Evolutionary conservation across 495 filamentous ascomycete genomes (phyloP), one percentile per base, ranked within the genome.

Genomic region (Rusavskia elegans): DNA sequence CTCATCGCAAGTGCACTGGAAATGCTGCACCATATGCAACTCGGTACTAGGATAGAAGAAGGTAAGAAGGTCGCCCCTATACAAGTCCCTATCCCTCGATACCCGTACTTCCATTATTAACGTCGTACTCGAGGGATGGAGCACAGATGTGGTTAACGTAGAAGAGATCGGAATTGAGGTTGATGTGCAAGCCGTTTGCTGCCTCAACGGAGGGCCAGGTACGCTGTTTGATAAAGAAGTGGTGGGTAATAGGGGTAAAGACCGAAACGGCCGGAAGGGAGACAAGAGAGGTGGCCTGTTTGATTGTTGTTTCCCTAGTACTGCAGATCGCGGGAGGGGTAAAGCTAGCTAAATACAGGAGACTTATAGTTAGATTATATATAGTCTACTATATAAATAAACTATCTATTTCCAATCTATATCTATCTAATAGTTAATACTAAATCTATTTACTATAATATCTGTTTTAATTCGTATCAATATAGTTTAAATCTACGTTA

Each of bases 1-100:
- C 59, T 61, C 64, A 30, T 67, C 64, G 60, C 80, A 83, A 37
- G 63, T 55, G 60, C 80, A 83, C 49, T 70, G 64, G 55, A 83
- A 84, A 25, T 73, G 70, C 63, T 81, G 76, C 41, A 71, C 73
- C 79, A 83, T 82, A 53, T 65, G 29, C 74, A 74, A 83, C 59
- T 84, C 80, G 6, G 78, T 80, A 46, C 73, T 78, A 3, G 80
- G 79, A 63, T 83, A 84, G 66, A 83, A 84, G 68, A 81, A 82
- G 55, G 79, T 81, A 46, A 83, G 59, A 55, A 76, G 74, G 45
- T 82, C 72, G 49, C 78, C 78, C 9, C 58, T 57, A 21, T 66
- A 59, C 42, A 82, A 62, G 3, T 45, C 57, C 6, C 50, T 58
- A 19, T 71, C 70, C 21, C 66, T 65, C 9, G 70, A 68, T 0